phyloP scores from a whole-genome alignment of 163 green algal genomes.

The Scenedesmus sp. region DNA sequence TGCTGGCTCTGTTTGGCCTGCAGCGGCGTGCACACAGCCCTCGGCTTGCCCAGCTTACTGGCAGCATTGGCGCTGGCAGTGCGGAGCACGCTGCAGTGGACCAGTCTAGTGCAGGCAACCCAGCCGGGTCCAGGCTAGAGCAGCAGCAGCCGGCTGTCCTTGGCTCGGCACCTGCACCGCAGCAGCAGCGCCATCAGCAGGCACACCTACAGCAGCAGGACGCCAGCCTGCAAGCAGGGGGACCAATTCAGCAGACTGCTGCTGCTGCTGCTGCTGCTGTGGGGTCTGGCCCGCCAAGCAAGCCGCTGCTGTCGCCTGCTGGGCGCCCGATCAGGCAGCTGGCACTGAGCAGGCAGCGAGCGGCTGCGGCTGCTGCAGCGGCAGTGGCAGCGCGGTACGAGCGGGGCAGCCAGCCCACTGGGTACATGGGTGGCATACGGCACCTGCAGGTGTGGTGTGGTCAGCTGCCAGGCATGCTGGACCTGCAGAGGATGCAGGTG shows the following conservation, averaged over 20 bases:
- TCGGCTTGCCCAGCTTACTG: neutral
- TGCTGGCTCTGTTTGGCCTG: neutral
- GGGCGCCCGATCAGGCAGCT: conserved; percentile 25
- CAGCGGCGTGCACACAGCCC: neutral
- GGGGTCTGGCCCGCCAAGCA: neutral
- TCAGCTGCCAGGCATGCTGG: conserved; percentile 40
- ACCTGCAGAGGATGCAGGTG: conserved; percentile 46
- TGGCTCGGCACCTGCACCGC: neutral
- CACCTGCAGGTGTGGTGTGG: conserved; percentile 48
- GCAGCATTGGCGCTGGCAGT: neutral
- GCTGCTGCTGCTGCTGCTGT: neutral
- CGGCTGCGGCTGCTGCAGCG: conserved; percentile 17
- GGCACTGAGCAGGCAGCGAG: neutral
- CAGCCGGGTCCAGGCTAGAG: neutral
- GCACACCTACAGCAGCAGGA: neutral
- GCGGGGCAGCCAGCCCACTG: neutral
- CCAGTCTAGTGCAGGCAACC: neutral
- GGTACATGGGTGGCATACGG: conserved; percentile 21
- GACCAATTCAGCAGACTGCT: neutral
- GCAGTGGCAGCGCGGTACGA: conserved; percentile 1
- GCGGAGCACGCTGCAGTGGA: neutral
- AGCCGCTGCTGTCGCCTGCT: conserved; percentile 34
- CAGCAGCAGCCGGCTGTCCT: conserved; percentile 5
- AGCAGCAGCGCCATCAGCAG: neutral
- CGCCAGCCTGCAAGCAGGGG: neutral